Base-by-base conservation (phyloP, 768 basidiomycete species). In the Leccinum incarnatum region DNA sequence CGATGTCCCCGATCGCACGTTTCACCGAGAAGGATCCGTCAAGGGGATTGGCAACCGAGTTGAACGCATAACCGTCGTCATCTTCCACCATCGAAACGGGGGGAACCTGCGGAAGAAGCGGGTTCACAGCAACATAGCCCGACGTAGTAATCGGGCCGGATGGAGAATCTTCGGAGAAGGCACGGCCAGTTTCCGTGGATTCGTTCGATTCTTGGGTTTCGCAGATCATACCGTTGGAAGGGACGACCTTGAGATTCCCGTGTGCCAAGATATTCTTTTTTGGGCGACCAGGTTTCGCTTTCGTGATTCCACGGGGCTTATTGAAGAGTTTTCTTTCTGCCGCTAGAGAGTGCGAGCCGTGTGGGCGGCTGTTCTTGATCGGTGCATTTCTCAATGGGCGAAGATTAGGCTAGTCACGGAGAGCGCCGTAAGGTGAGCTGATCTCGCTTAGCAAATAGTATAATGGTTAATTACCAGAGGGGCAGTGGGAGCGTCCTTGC, bases 241-340 rank as follows among this genome's bases (percentile, higher is more conserved):
- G 56, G 29, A 30, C 34, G 32, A 53, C 32, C 57, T 60, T 60
- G 47, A 36, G 53, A 57, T 57, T 55, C 52, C 29, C 32, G 12
- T 50, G 50, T 30, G 53, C 32, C 32, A 34, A 52, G 9, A 5
- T 42, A 42, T 42, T 57, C 54, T 69, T 75, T 58, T 54, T 73
- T 40, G 70, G 71, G 52, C 69, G 70, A 46, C 70, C 70, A 11
- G 60, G 63, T 59, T 60, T 81, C 46, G 57, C 61, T 58, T 72
- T 75, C 15, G 67, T 65, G 61, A 72, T 42, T 46, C 68, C 70
- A 45, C 72, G 70, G 55, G 68, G 56, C 49, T 68, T 34, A 12
- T 34, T 72, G 46, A 47, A 53, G 17, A 58, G 2, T 50, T 58
- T 72, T 57, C 54, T 57, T 25, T 68, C 62, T 4, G 56, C 23